A percentile compares a stretch with the other conserved stretches of the same genome.
Evolutionary conservation across 495 filamentous ascomycete species (phyloP).

Genomic region (Aspergillus olivimuriae): DNA sequence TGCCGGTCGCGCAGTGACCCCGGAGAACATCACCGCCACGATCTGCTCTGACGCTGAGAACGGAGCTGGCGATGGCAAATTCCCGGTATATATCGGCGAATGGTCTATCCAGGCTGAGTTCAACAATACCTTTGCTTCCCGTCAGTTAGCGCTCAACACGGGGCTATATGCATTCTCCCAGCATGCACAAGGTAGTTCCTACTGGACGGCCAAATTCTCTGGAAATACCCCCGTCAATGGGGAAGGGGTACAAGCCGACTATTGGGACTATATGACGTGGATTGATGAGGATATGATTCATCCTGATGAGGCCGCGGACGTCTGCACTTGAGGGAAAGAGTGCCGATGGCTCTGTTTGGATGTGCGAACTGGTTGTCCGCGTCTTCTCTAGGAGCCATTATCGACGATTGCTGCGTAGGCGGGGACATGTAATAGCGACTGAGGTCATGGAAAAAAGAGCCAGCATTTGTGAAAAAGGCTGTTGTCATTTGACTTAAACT

Average conservation of each 20-base stretch:
- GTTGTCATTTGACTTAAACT: too few relatives aligned
- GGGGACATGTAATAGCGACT: too few relatives aligned
- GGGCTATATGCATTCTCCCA: slow-evolving; percentile 15
- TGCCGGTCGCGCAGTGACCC: slow-evolving; percentile 13
- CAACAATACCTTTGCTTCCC: slow-evolving; percentile 11
- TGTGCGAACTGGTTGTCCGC: too few relatives aligned
- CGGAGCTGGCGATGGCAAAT: slow-evolving; percentile 16
- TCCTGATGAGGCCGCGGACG: neutral
- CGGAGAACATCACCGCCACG: neutral
- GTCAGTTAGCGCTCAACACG: slow-evolving; percentile 14
- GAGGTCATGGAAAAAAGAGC: too few relatives aligned
- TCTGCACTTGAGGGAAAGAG: too few relatives aligned
- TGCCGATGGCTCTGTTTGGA: too few relatives aligned
- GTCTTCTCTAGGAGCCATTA: too few relatives aligned
- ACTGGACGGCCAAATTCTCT: slow-evolving; percentile 17
- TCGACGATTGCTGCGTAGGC: too few relatives aligned
- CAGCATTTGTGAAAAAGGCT: too few relatives aligned
- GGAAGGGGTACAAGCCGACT: slow-evolving; percentile 13
- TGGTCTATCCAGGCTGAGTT: slow-evolving; percentile 18
- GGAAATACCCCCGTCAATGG: slow-evolving; percentile 12
- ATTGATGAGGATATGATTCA: slow-evolving; percentile 6
- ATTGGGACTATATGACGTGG: slow-evolving; percentile 15
- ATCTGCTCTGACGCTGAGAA: slow-evolving; percentile 16
- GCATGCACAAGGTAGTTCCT: slow-evolving; percentile 15
- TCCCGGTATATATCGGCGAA: slow-evolving; percentile 23